phyloP scores from a whole-genome alignment of 129 eudicot species.

The Flaveria robusta region DNA sequence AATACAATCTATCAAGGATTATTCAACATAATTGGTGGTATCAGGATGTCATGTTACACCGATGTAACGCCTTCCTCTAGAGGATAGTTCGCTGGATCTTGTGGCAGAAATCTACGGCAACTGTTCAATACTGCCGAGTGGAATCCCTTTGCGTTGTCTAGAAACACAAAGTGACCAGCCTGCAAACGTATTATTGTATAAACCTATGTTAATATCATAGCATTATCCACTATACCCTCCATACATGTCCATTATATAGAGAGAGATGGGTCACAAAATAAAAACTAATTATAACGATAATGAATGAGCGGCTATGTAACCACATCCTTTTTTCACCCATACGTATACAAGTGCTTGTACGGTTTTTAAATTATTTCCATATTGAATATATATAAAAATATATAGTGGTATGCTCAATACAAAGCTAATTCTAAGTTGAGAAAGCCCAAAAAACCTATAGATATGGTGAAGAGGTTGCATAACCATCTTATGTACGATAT shows the following conservation, averaged over 20 bases:
- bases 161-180: constrained; percentile 79
- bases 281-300: not conserved
- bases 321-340: no score
- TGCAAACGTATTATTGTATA: constrained; percentile 29
- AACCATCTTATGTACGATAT: not conserved
- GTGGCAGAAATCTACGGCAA: constrained; percentile 58
- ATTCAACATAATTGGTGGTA: constrained; percentile 7
- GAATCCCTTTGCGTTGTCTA: constrained; percentile 75
- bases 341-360: no score
- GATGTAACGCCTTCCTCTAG: constrained; percentile 71
- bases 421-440: not conserved
- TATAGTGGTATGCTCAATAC: not conserved
- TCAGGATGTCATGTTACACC: constrained; percentile 23
- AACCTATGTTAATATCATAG: not conserved
- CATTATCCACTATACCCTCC: not conserved
- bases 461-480: not conserved
- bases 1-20: constrained; percentile 2
- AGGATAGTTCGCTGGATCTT: constrained; percentile 40
- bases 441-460: no score
- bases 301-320: no score
- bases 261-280: not conserved
- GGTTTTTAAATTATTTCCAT: no score
- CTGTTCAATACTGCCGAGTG: constrained; percentile 75
- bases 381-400: not conserved
- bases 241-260: not conserved